A percentile compares a stretch with the other conserved stretches of the same genome.
These are phyloP conservation scores for Pouteria campechiana DNA, from an alignment of 179 eudicot species.

Conservation along the genomic window DNA sequence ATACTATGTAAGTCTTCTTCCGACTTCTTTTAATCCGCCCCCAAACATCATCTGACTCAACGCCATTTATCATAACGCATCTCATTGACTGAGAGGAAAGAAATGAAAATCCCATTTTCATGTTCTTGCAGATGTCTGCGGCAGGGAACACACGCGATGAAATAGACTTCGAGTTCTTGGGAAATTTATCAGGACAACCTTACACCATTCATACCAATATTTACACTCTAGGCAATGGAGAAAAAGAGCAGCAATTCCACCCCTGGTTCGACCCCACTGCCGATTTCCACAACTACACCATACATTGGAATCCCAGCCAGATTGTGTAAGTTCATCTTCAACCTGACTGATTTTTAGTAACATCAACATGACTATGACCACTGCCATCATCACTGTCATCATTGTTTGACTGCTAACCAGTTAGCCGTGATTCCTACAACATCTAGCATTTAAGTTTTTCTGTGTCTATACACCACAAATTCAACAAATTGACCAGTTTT, in stretches of 20 bases:
- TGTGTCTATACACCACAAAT: too few species aligned
- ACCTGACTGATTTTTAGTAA: too few species aligned
- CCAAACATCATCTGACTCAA: too few species aligned
- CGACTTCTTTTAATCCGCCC: neutral
- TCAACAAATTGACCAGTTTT: too few species aligned
- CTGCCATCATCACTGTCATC: too few species aligned
- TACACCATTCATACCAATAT: conserved; percentile 58
- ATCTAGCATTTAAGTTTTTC: too few species aligned
- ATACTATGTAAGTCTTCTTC: conserved; percentile 42
- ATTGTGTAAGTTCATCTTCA: conserved; percentile 33
- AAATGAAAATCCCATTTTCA: neutral
- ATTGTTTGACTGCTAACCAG: too few species aligned
- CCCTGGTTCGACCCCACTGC: conserved; percentile 46
- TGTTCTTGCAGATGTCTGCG: conserved; percentile 35
- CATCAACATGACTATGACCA: too few species aligned
- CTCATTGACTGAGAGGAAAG: too few species aligned
- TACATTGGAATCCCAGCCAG: conserved; percentile 37
- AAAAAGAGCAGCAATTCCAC: conserved; percentile 40
- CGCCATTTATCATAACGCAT: too few species aligned
- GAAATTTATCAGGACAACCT: conserved; percentile 38
- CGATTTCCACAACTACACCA: conserved; percentile 52
- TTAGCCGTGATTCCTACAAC: too few species aligned
- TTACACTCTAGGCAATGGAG: conserved; percentile 31
- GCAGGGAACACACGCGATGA: conserved; percentile 34
- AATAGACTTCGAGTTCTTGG: conserved; percentile 61